phyloP scores from a whole-genome alignment of 1,284 basidiomycete genomes.

The Moesziomyces sp. region DNA sequence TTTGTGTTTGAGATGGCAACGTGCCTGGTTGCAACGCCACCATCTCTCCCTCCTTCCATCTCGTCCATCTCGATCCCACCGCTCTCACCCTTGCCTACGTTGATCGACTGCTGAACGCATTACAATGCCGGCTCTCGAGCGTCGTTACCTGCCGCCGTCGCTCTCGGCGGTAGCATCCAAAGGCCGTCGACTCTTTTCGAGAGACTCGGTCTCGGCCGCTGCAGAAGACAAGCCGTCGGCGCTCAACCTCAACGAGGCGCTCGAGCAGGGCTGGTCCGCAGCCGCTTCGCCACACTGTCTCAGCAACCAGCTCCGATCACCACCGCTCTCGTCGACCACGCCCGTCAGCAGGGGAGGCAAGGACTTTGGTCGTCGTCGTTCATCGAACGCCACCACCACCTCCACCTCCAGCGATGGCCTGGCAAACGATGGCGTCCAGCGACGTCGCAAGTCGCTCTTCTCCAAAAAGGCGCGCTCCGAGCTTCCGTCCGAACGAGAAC shows the following conservation, averaged over 20 bases:
- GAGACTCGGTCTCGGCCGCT: not conserved
- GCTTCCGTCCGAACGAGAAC: not conserved
- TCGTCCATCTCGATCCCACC: not conserved
- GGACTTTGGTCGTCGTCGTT: slow-evolving; percentile 18
- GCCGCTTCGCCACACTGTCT: slow-evolving; percentile 21
- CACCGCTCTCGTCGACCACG: slow-evolving; percentile 3
- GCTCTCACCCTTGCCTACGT: not conserved
- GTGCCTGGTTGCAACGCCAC: not conserved
- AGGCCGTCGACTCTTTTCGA: slow-evolving; percentile 32
- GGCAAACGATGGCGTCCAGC: slow-evolving; percentile 8
- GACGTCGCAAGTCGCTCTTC: slow-evolving; percentile 31
- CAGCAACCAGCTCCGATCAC: slow-evolving; percentile 26
- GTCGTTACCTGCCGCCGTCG: slow-evolving; percentile 23
- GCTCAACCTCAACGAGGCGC: slow-evolving; percentile 28
- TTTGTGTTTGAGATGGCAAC: not conserved
- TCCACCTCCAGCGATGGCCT: slow-evolving; percentile 12
- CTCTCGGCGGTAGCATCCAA: slow-evolving; percentile 29
- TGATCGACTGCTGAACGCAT: not conserved
- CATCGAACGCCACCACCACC: slow-evolving; percentile 28
- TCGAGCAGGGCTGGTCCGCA: slow-evolving; percentile 20
- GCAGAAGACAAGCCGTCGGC: slow-evolving; percentile 14
- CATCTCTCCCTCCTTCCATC: not conserved
- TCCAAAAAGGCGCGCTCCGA: slow-evolving; percentile 22
- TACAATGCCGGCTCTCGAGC: slow-evolving; percentile 33
- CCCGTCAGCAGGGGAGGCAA: slow-evolving; percentile 8